Evolutionary conservation across 495 filamentous ascomycete genomes (phyloP).

Genomic region (Paragyromitra xinjiangensis): DNA sequence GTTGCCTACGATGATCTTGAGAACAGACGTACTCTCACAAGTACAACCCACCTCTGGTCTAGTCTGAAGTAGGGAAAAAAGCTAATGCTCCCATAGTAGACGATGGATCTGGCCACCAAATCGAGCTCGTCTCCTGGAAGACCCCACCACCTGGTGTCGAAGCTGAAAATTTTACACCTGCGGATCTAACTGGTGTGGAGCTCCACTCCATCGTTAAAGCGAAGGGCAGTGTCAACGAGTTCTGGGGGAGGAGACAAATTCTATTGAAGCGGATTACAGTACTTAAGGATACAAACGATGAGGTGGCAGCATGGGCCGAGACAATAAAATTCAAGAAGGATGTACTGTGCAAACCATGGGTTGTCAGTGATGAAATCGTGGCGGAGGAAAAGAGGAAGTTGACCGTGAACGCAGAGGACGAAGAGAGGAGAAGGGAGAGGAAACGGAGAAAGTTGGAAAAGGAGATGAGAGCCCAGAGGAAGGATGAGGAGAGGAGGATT

Average conservation of each 20-base stretch:
- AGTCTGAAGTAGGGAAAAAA: not conserved
- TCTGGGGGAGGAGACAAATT: conserved; percentile 70
- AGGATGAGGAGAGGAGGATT: not conserved
- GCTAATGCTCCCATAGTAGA: conserved; percentile 65
- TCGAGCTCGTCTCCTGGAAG: conserved; percentile 64
- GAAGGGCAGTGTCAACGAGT: conserved; percentile 75
- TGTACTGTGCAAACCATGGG: conserved; percentile 75
- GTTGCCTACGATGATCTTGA: conserved; percentile 75
- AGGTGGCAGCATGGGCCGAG: conserved; percentile 80
- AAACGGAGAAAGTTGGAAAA: not conserved
- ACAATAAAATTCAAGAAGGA: conserved; percentile 69
- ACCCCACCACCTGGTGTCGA: not conserved
- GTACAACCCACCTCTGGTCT: conserved; percentile 8
- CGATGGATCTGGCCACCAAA: conserved; percentile 81
- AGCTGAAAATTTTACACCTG: conserved; percentile 30
- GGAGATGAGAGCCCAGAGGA: conserved; percentile 8
- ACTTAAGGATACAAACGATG: conserved; percentile 72
- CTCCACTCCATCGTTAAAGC: conserved; percentile 77
- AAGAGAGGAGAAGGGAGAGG: not conserved
- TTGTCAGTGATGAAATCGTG: conserved; percentile 66
- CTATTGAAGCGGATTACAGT: conserved; percentile 70
- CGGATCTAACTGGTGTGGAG: conserved; percentile 65
- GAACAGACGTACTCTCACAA: conserved; percentile 15
- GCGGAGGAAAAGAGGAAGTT: conserved; percentile 65
- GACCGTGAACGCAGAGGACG: conserved; percentile 56